phyloP scores from a whole-genome alignment of 371 early-diverging fungal genomes.

The Dichotomocladium elegans region DNA sequence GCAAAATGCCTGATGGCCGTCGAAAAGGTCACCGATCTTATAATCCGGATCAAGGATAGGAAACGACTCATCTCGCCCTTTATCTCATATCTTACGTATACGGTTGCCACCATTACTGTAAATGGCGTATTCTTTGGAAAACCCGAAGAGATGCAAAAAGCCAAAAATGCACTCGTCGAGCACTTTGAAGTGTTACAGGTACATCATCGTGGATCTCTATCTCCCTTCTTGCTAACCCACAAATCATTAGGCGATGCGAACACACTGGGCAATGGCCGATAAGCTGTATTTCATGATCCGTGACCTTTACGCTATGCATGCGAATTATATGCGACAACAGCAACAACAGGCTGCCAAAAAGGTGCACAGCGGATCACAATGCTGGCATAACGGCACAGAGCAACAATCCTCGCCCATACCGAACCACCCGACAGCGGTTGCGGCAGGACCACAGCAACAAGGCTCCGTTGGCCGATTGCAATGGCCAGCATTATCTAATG shows the following conservation, averaged over 20 bases:
- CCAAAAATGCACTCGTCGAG: slow-evolving; percentile 41
- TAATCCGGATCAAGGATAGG: slow-evolving; percentile 32
- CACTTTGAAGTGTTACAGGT: slow-evolving; percentile 49
- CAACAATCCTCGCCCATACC: not conserved
- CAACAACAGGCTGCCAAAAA: not conserved
- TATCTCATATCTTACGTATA: slow-evolving; percentile 52
- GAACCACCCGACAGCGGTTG: not conserved
- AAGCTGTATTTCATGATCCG: slow-evolving; percentile 58
- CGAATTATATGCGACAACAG: slow-evolving; percentile 14
- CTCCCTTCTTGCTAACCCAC: not conserved
- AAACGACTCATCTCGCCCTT: slow-evolving; percentile 34
- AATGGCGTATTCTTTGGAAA: slow-evolving; percentile 47
- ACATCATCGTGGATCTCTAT: slow-evolving; percentile 14
- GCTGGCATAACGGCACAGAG: not conserved
- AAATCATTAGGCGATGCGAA: slow-evolving; percentile 34
- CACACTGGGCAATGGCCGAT: slow-evolving; percentile 62
- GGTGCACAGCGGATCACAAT: not conserved
- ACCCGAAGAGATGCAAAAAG: slow-evolving; percentile 38
- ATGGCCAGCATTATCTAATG: not conserved
- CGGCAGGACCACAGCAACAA: not conserved
- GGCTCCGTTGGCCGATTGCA: not conserved
- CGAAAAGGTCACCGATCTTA: slow-evolving; percentile 41
- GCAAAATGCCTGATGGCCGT: slow-evolving; percentile 47
- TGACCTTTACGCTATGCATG: slow-evolving; percentile 55
- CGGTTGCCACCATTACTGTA: slow-evolving; percentile 54